These are phyloP conservation scores for Mycena amicta DNA, from an alignment of 768 basidiomycete species.

Conservation along the genomic window DNA sequence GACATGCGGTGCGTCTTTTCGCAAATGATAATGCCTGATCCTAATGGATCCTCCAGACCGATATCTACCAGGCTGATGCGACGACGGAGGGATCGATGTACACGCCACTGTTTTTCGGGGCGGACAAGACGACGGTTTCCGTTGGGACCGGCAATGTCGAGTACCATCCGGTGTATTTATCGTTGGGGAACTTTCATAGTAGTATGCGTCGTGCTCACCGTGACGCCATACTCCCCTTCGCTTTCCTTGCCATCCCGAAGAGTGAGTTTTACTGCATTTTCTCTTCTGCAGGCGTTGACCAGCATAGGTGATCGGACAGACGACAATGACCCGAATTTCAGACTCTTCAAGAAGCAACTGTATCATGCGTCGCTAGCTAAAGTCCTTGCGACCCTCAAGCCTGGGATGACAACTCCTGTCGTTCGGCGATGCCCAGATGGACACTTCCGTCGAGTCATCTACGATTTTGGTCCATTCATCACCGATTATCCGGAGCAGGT, in stretches of 20 bases:
- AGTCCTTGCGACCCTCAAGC: not conserved
- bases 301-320: constrained; percentile 18
- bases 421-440: constrained; percentile 31
- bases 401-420: constrained; percentile 14
- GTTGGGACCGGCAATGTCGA: not conserved
- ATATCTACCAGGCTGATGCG: constrained; percentile 7
- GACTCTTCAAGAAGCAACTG: constrained; percentile 21
- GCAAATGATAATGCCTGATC: not conserved
- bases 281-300: not conserved
- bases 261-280: not conserved
- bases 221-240: not conserved
- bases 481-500: constrained; percentile 36
- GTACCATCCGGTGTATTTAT: not conserved
- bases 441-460: constrained; percentile 27
- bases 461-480: constrained; percentile 14
- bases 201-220: not conserved
- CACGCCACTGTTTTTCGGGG: not conserved
- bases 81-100: constrained; percentile 6
- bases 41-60: not conserved
- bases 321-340: constrained; percentile 11
- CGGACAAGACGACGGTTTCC: not conserved
- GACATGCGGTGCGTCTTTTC: constrained; percentile 33
- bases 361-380: constrained; percentile 14
- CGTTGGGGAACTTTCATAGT: not conserved
- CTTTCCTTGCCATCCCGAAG: not conserved